Evolutionary conservation across 129 eudicot species (phyloP), one percentile per base, ranked within the genome.

Genomic region (Flaveria sonorensis): DNA sequence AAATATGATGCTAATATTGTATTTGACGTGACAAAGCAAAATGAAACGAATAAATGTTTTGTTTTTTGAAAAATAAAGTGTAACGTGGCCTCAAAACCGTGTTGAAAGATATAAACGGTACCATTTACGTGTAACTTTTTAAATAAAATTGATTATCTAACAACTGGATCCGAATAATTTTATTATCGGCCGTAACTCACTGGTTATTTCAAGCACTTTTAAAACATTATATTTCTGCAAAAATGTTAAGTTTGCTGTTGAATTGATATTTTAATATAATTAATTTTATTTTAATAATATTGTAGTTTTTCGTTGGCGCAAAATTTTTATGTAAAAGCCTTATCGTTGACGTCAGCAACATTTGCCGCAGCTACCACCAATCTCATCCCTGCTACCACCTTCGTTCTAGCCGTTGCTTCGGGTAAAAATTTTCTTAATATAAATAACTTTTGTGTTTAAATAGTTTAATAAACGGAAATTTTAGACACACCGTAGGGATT

Each of bases 371-470:
- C 90, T 47, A 83, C 75, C 71, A 68, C 74, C 15, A 88, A 88
- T 73, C 90, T 88, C 26, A 59, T 83, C 24, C 93, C 93, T 1
- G 90, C 82, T 19, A 46, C 86, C 10, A 88, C 90, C 13, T 88
- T 88, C 51, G 16, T 88, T 24, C 64, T 86, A 7, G 88, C 90
- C 28, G 51, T 83, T 60, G 70, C 23, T 81, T 88, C 43, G 53
- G 88, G 93, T 88, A 81, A 19, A 30, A 10, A 23, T 40, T 55
- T 45, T 32, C 39, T 32, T 32, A 5, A 32, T 32, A 32, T 32
- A 0, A 32, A 5, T 32, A 32, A 32, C 7, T 32, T 32, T 32
- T 32, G 39, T 32, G 39, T 32, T 32, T 32, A 4, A 5, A 28
- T 3, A 28, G 32, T 28, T 28, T 28, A 28, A 28, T n/a, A n/a